Conservation (phyloP, 225 moss, liverwort and hornwort species). For the Neckera pumila region DNA sequence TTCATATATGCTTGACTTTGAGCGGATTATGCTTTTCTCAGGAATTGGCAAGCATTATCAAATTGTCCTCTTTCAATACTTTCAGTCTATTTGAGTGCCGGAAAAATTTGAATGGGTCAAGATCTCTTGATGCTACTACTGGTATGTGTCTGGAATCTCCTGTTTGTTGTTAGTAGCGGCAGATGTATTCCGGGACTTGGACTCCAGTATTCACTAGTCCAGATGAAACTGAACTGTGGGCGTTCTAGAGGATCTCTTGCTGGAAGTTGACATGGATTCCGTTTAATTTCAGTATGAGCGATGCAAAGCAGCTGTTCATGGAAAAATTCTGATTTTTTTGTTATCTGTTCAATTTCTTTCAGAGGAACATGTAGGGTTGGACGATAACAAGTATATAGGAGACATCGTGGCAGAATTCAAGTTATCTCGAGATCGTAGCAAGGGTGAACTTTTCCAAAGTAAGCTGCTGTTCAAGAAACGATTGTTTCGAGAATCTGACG, state of each 20-base stretch:
- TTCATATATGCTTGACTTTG: not conserved
- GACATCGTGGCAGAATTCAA: slow-evolving; percentile 96
- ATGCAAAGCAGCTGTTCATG: not conserved
- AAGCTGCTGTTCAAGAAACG: slow-evolving; percentile 95
- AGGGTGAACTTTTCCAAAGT: slow-evolving; percentile 74
- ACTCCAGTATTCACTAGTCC: not conserved
- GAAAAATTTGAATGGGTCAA: slow-evolving; percentile 80
- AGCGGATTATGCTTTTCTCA: slow-evolving; percentile 16
- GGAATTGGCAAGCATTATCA: slow-evolving; percentile 97
- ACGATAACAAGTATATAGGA: slow-evolving; percentile 95
- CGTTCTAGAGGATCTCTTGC: not conserved
- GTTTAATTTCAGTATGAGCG: not conserved
- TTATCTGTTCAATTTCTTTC: slow-evolving; percentile 4
- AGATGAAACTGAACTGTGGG: not conserved
- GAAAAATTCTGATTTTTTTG: not conserved
- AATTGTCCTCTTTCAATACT: slow-evolving; percentile 77
- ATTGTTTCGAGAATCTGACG: slow-evolving; percentile 90
- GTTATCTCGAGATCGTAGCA: slow-evolving; percentile 73
- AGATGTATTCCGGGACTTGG: not conserved
- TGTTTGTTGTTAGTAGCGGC: not conserved
- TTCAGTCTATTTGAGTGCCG: slow-evolving; percentile 98
- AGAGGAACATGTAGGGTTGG: slow-evolving; percentile 96
- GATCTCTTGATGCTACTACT: slow-evolving; percentile 68
- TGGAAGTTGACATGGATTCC: not conserved
- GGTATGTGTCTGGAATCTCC: slow-evolving; percentile 34